A percentile compares a stretch with the other conserved stretches of the same genome.
These are phyloP conservation scores for Penicillium roqueforti DNA, from an alignment of 495 filamentous ascomycete genomes.

Conservation along the genomic window DNA sequence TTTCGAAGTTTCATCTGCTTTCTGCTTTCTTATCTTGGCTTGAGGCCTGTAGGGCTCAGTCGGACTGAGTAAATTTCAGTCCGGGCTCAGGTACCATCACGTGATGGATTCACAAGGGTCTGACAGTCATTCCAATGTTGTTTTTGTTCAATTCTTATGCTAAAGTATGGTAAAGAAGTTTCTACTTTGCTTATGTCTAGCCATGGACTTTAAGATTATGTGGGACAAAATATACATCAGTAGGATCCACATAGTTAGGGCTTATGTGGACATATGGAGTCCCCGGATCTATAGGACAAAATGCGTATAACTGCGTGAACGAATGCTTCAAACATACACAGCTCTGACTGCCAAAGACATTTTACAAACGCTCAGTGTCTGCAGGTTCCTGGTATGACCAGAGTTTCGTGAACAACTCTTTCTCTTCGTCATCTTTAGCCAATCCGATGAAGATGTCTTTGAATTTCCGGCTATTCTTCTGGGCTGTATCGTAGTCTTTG, in stretches of 20 bases:
- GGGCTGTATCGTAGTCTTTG: neutral
- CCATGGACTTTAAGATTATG: neutral
- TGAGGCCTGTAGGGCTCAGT: neutral
- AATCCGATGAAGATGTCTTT: slow-evolving; percentile 2
- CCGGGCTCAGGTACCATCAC: neutral
- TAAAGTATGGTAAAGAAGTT: neutral
- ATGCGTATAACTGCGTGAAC: neutral
- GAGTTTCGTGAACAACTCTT: slow-evolving; percentile 22
- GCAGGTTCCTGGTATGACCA: slow-evolving; percentile 36
- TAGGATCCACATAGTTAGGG: neutral
- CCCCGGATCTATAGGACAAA: neutral
- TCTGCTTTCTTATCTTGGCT: neutral
- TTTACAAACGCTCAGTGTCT: neutral
- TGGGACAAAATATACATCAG: neutral
- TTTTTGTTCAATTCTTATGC: neutral
- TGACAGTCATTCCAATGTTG: neutral
- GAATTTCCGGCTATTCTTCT: neutral
- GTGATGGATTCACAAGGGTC: neutral
- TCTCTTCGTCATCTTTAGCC: slow-evolving; percentile 6
- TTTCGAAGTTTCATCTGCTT: neutral
- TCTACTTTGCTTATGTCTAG: neutral
- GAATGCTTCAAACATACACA: neutral
- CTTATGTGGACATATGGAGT: neutral
- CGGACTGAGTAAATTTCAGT: neutral
- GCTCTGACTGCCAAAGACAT: neutral